These are phyloP conservation scores for Myriosclerotinia scirpicola DNA, from an alignment of 2,329 filamentous ascomycete genomes.

Conservation along the genomic window DNA sequence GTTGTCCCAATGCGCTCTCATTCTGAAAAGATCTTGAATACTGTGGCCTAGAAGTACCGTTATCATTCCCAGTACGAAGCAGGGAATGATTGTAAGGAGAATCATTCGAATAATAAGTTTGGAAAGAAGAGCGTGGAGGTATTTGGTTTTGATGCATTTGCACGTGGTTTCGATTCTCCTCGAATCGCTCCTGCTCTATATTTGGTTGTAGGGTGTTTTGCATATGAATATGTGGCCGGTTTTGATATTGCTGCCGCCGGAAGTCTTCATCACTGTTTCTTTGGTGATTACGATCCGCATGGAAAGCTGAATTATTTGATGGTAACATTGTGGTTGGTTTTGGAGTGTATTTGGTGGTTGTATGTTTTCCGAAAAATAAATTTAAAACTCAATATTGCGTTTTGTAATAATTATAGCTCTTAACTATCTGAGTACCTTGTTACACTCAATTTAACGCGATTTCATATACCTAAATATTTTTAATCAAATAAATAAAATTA, in stretches of 20 bases:
- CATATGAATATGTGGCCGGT: neutral
- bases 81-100: neutral
- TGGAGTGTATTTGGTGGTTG: neutral
- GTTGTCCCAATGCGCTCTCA: neutral
- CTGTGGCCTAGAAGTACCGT: neutral
- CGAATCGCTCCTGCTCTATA: neutral
- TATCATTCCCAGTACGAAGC: neutral
- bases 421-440: too few species aligned
- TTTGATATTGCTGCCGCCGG: neutral
- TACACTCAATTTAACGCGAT: too few species aligned
- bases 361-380: neutral
- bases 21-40: neutral
- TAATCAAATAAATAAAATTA: too few species aligned
- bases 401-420: too few species aligned
- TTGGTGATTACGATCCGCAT: neutral
- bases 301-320: neutral
- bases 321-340: neutral
- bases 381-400: too few species aligned
- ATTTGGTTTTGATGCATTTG: neutral
- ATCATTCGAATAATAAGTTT: neutral
- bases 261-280: neutral
- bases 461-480: too few species aligned
- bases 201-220: neutral
- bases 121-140: neutral
- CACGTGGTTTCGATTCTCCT: slow-evolving; percentile 9